A percentile compares a stretch with the other conserved stretches of the same genome.
Conservation (phyloP, 2,329 filamentous ascomycete genomes). For the Microsporum ferrugineum region DNA sequence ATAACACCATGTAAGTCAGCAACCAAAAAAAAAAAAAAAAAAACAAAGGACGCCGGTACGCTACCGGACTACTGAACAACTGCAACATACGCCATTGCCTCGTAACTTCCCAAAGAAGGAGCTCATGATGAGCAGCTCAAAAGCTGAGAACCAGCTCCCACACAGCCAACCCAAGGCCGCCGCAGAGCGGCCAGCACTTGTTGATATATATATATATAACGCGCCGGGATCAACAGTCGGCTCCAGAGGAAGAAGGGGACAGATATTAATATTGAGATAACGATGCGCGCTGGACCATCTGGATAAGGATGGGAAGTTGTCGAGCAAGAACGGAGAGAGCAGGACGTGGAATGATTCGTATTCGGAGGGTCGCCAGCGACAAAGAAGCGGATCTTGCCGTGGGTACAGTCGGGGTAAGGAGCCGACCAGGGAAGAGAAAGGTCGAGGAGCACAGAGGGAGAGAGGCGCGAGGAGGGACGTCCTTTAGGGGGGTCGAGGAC, state of each 20-base stretch:
- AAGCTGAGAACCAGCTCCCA: neutral
- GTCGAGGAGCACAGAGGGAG: neutral
- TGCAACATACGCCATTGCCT: conserved; percentile 27
- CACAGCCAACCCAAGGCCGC: conserved; percentile 10
- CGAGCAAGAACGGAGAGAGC: neutral
- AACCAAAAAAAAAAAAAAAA: conserved; percentile 7
- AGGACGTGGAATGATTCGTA: neutral
- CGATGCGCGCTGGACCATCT: neutral
- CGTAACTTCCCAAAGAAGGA: conserved; percentile 32
- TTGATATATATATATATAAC: neutral
- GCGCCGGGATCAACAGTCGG: neutral
- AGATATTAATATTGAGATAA: neutral
- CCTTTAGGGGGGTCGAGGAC: neutral
- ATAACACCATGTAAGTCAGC: neutral
- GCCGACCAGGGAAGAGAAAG: conserved; percentile 6
- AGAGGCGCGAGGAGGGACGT: neutral
- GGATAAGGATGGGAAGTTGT: neutral
- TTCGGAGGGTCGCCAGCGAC: conserved; percentile 1
- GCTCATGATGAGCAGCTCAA: conserved; percentile 22
- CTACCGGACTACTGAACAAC: conserved; percentile 12
- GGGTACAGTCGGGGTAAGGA: conserved; percentile 11
- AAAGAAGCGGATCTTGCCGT: conserved; percentile 4
- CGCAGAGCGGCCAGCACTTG: conserved; percentile 14
- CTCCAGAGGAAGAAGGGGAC: neutral
- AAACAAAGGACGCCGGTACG: neutral